Base-by-base conservation (phyloP, 1,139 yeast species). In the Taphrina pruni region DNA sequence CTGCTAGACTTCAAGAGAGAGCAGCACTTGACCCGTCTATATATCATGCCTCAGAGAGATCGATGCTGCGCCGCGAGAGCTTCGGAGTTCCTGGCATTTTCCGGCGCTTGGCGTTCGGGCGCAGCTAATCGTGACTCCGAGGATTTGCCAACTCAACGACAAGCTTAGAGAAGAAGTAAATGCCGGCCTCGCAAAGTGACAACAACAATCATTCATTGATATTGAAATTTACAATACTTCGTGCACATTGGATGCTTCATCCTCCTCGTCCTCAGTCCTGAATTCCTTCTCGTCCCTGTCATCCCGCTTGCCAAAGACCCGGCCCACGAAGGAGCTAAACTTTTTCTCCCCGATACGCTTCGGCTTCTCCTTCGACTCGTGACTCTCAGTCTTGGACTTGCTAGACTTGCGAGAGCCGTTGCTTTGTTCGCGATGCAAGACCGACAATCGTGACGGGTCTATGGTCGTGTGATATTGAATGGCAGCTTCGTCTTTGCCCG, bases 291-390 rank as follows among this genome's bases (percentile, higher is more conserved):
- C 54, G 32, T 58, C 54, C 54, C n/a, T 58, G 36, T 58, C 62
- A 6, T 62, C 66, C 6, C 57, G 46, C 20, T 62, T 62, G 43
- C 66, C 60, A 54, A 62, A 62, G 20, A 62, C 60, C 9, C 66
- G 58, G 8, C 66, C 66, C 12, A 62, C 66, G 58, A 62, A 62
- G 9, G 60, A 51, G 26, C 60, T 62, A 26, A 62, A 62, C 45
- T 62, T 54, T 35, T 32, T 36, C 14, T 54, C 57, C 6, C 66
- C 60, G 12, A 62, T 26, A n/a, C 57, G 60, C 36, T 35, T 52
- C 43, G 17, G 38, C 60, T 45, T 54, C n/a, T 54, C 60, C 52
- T 45, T 52, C 1, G 52, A 41, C 12, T 62, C 66, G 11, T 51
- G 57, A 39, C 65, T 60, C 7, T 54, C 66, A 6, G 51, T 38